Percentiles rank a stretch among this genome's conserved stretches.
phyloP scores from a whole-genome alignment of 1,284 basidiomycete genomes.

The Microbotryomycetes sp. region DNA sequence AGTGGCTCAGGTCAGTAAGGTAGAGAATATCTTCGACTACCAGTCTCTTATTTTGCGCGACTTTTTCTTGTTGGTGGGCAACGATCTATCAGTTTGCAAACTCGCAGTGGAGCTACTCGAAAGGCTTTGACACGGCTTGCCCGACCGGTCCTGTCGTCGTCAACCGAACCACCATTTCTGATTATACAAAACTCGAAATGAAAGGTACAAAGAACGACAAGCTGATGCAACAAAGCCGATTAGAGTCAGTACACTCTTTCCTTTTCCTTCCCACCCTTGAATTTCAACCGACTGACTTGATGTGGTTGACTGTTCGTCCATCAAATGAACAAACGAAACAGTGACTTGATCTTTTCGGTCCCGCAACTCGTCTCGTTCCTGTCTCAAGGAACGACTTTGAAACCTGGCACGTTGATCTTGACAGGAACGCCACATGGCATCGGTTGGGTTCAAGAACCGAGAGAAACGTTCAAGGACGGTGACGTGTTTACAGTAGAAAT shows the following conservation, averaged over 20 bases:
- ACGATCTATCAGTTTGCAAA: slow-evolving; percentile 30
- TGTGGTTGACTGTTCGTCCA: not conserved
- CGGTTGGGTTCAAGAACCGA: slow-evolving; percentile 40
- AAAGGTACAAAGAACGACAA: slow-evolving; percentile 39
- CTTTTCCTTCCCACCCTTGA: not conserved
- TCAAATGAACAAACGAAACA: slow-evolving; percentile 5
- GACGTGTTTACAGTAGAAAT: slow-evolving; percentile 44
- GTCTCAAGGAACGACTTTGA: slow-evolving; percentile 33
- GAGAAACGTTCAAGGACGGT: slow-evolving; percentile 38
- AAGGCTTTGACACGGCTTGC: slow-evolving; percentile 44
- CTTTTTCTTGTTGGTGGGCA: not conserved
- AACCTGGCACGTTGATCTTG: slow-evolving; percentile 32
- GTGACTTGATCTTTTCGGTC: slow-evolving; percentile 44
- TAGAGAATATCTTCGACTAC: not conserved
- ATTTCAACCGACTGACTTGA: not conserved
- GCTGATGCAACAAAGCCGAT: slow-evolving; percentile 39
- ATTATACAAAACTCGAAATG: slow-evolving; percentile 36
- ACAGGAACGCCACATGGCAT: slow-evolving; percentile 43
- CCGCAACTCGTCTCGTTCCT: slow-evolving; percentile 43
- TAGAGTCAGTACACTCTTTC: slow-evolving; percentile 36
- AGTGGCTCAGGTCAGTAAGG: slow-evolving; percentile 31
- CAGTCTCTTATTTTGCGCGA: too few species aligned
- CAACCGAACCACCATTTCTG: slow-evolving; percentile 28
- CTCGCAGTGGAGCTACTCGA: slow-evolving; percentile 41
- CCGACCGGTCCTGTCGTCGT: slow-evolving; percentile 39